Evolutionary conservation across 176 grass and related monocot genomes (phyloP).

Genomic region (Musa troglodytarum): DNA sequence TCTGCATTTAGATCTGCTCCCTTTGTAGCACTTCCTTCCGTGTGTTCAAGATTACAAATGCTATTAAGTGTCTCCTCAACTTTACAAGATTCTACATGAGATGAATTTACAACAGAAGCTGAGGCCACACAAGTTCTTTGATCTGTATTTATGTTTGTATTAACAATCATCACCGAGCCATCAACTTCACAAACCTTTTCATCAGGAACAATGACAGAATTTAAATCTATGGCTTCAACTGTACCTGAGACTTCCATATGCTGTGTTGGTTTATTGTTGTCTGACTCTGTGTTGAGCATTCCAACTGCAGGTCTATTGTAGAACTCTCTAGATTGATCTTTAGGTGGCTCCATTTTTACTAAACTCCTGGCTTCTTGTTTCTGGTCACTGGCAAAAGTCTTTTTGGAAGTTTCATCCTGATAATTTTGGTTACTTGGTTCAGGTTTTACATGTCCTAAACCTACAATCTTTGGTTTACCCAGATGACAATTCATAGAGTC

Average conservation of each 20-base stretch:
- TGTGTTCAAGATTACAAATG: neutral
- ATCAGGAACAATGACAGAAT: neutral
- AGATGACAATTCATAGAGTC: neutral
- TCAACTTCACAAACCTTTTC: neutral
- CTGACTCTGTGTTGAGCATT: too few relatives aligned
- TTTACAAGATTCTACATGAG: neutral
- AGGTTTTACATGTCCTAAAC: neutral
- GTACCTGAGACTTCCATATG: too few relatives aligned
- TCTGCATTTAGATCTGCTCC: neutral
- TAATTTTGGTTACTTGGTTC: neutral
- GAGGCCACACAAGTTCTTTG: neutral
- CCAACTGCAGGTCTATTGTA: neutral
- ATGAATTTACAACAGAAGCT: neutral
- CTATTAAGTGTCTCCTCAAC: neutral
- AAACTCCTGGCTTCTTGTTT: neutral
- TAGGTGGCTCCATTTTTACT: neutral
- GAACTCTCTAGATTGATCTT: neutral
- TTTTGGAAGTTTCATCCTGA: neutral
- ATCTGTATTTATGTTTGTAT: neutral
- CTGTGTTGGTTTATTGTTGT: too few relatives aligned
- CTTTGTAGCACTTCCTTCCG: neutral
- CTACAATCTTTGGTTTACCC: too few relatives aligned
- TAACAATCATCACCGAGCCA: neutral
- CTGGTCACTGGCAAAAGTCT: neutral
- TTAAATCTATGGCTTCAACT: neutral